Percentiles rank a stretch among this genome's conserved stretches.
Conservation (phyloP, 306 rosid genomes). For the Cyclanthera cordifolia region DNA sequence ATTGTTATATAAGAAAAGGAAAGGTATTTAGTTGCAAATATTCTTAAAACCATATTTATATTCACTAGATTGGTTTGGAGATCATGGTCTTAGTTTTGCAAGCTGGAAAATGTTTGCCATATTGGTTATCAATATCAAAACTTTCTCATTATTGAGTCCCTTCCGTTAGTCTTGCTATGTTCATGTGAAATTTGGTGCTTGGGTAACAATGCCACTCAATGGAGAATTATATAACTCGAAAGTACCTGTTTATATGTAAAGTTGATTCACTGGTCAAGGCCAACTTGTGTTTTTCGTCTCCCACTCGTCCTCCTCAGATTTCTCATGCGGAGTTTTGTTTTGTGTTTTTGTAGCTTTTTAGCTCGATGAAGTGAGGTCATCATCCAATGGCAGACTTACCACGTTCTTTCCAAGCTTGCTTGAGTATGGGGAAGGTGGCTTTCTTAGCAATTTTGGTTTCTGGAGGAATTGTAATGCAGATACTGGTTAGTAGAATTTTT, state of each 20-base stretch:
- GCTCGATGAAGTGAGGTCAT: conserved; percentile 36
- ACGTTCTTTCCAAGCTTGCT: conserved; percentile 48
- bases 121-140: not conserved
- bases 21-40: not conserved
- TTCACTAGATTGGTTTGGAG: not conserved
- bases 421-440: conserved; percentile 60
- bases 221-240: not conserved
- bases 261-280: not conserved
- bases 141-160: not conserved
- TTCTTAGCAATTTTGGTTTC: conserved; percentile 72
- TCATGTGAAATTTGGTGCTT: not conserved
- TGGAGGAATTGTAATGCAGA: conserved; percentile 74
- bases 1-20: not conserved
- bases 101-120: not conserved
- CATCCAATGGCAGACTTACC: conserved; percentile 70
- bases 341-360: not conserved
- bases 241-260: not conserved
- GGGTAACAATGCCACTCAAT: not conserved
- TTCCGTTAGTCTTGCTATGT: not conserved
- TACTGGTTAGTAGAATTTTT: conserved; percentile 52
- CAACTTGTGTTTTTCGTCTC: not conserved
- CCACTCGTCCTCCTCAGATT: not conserved
- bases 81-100: not conserved
- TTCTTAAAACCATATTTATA: not conserved
- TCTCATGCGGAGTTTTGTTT: not conserved